Conservation (phyloP, 2,329 filamentous ascomycete species). For the Stemphylium lycopersici region DNA sequence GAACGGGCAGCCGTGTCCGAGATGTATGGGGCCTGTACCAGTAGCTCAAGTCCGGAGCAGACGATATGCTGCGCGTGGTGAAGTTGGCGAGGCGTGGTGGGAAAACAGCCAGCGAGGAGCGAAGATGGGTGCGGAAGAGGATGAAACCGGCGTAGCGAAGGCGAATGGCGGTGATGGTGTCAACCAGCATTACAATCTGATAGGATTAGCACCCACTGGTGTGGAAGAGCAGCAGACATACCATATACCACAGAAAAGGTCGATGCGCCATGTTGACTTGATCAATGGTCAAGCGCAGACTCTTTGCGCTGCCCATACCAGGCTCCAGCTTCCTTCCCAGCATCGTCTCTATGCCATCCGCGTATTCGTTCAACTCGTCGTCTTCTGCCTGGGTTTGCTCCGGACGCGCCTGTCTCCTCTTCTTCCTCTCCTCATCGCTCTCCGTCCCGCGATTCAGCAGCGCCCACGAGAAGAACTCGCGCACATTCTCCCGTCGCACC, state of each 20-base stretch:
- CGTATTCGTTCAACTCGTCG: slow-evolving; percentile 62
- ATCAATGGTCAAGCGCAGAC: slow-evolving; percentile 71
- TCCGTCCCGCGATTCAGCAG: slow-evolving; percentile 63
- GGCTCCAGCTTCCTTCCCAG: slow-evolving; percentile 59
- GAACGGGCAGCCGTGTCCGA: slow-evolving; percentile 61
- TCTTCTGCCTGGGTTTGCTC: slow-evolving; percentile 44
- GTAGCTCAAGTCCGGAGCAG: slow-evolving; percentile 62
- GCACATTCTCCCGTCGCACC: slow-evolving; percentile 70
- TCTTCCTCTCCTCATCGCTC: slow-evolving; percentile 31
- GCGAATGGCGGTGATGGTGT: slow-evolving; percentile 49
- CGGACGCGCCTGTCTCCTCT: slow-evolving; percentile 18
- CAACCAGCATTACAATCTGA: slow-evolving; percentile 60
- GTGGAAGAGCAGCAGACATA: slow-evolving; percentile 45
- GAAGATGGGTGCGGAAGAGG: slow-evolving; percentile 56
- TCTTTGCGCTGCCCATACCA: slow-evolving; percentile 63
- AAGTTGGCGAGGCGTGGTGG: slow-evolving; percentile 63
- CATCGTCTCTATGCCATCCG: slow-evolving; percentile 59
- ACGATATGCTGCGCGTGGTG: slow-evolving; percentile 55
- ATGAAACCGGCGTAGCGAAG: slow-evolving; percentile 59
- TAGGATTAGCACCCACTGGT: slow-evolving; percentile 3
- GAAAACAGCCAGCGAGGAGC: slow-evolving; percentile 59
- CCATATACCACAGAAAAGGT: slow-evolving; percentile 68
- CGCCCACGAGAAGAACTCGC: slow-evolving; percentile 71
- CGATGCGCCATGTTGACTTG: slow-evolving; percentile 65
- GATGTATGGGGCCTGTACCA: slow-evolving; percentile 70